Base-by-base conservation (phyloP, 1,284 basidiomycete species). In the Uromyces viciae-fabae region DNA sequence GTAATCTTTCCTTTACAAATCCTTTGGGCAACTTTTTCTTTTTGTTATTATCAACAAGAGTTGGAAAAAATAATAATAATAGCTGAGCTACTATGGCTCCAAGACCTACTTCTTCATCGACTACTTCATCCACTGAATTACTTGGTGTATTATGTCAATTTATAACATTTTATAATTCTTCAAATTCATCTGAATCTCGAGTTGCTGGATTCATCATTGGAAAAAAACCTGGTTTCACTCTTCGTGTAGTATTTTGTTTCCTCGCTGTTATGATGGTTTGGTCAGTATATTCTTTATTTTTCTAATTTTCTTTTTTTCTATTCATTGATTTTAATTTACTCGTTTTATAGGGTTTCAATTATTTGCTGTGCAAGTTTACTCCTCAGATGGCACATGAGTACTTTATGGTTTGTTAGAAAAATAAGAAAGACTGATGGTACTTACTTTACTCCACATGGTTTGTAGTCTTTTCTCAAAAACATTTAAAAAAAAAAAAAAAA, bases 371-470 rank as follows among this genome's bases (percentile, higher is more conserved):
- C 75, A 14, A 68, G 42, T 25, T 52, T 77, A 8, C 5, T 68
- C 14, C 15, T 69, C n/a, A 46, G 75, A 25, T 54, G 49, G 42
- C 40, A 66, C 1, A 77, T 28, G 28, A 31, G 75, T 42, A 40
- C 38, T 5, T 38, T 77, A 31, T 77, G 75, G 75, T 77, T 77
- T 42, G 64, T 77, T 2, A 60, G 75, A 11, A 68, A 31, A 14
- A 5, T 77, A 5, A 43, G 56, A 31, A 77, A 77, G 28, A 52
- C n/a, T 31, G 64, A 69, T 22, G 75, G 75, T 15, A 46, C 62
- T 14, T 77, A 77, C 43, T 69, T 77, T n/a, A 66, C 75, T 33
- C 75, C 75, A 56, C 75, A 77, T 68, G 75, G 75, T 69, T 9
- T 33, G 75, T 64, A 46, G 14, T 19, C 25, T 62, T 31, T n/a